phyloP scores from a whole-genome alignment of 2,329 filamentous ascomycete species.

The Penicillium vulpinum region DNA sequence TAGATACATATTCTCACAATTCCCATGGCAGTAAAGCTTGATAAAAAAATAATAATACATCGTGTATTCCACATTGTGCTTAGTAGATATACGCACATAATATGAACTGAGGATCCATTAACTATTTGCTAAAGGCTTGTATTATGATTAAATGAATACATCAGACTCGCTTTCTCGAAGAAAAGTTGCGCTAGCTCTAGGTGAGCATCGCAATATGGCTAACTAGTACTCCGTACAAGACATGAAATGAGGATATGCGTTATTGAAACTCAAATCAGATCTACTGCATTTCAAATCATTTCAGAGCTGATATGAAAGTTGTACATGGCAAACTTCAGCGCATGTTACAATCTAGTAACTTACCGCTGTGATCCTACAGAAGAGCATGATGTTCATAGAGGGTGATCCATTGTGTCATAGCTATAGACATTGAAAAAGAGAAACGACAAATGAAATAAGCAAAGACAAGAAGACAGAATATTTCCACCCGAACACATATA shows the following conservation, averaged over 20 bases:
- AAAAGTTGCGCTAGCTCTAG: not conserved
- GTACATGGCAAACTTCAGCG: too few relatives aligned
- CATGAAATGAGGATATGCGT: not conserved
- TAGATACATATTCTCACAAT: not conserved
- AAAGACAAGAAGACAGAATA: constrained; percentile 7
- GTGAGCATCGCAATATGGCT: not conserved
- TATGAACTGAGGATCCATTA: not conserved
- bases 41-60: not conserved
- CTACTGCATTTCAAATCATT: not conserved
- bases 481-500: constrained; percentile 16
- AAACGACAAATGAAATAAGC: constrained; percentile 20
- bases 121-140: not conserved
- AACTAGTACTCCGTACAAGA: too few relatives aligned
- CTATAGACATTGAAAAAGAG: constrained; percentile 23
- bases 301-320: not conserved
- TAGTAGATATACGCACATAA: too few relatives aligned
- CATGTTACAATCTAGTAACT: too few relatives aligned
- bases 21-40: not conserved
- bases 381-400: not conserved
- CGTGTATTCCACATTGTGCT: too few relatives aligned
- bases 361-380: not conserved
- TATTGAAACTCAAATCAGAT: not conserved
- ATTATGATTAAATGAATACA: not conserved
- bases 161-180: not conserved
- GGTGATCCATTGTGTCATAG: constrained; percentile 14